Evolutionary conservation across 805 yeast species (phyloP), one percentile per base, ranked within the genome.

Genomic region (Naumovozyma dairenensis): DNA sequence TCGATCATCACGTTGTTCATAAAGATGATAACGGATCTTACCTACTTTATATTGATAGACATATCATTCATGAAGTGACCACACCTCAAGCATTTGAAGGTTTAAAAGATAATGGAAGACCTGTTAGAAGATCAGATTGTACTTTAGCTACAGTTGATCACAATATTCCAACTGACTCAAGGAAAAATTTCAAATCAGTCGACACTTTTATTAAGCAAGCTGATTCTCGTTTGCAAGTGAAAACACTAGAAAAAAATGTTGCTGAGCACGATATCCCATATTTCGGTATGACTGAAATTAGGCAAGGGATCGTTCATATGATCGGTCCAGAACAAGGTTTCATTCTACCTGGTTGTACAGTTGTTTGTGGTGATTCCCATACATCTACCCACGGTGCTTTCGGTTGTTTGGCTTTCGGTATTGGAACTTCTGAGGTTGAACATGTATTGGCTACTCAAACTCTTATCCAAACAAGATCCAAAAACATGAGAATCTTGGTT

Each of bases 1-100:
- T 86, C 57, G 82, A 79, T 43, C 96, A 82, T 71, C 97, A 92
- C 57, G 66, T 89, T 38, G 98, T 92, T 45, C 87, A 86, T 63
- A 69, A 75, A 54, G 94, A 85, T 48, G 89, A 83, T 34, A 74
- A 84, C 22, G 94, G 93, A 18, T 86, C 96, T 15, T 80, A 72
- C 55, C 69, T 92, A 42, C 63, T 92, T 40, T 92, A 84, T 62
- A 89, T 92, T 39, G 99, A 92, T 64, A 83, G 98, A 64, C 98
- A 92, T 62, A 69, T 92, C 47, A 95, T 92, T 32, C 98, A 92
- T 61, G 98, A 92, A 65, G 99, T 92, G 34, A 92, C 99, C 2
- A 89, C 97, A 19, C 98, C 99, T 22, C 98, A 92, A 63, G 98
- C 98, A 8, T 92, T 92, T 55, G 98, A 92, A 65, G 98, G 98